phyloP scores from a whole-genome alignment of 2,329 filamentous ascomycete species.

The Xylaria digitata region DNA sequence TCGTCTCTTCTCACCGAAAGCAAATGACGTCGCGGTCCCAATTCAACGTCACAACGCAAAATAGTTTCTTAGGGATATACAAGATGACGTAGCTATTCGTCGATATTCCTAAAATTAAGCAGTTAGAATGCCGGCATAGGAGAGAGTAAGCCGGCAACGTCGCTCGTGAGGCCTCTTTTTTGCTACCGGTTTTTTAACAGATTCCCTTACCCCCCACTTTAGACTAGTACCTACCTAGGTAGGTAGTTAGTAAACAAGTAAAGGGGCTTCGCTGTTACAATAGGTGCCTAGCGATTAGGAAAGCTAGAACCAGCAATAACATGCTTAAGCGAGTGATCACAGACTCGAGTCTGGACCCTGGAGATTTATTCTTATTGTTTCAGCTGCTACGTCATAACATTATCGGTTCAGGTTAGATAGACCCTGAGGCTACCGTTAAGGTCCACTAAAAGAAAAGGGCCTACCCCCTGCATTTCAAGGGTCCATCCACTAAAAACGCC shows the following conservation, averaged over 20 bases:
- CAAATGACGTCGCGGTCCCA: constrained; percentile 22
- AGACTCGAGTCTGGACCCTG: constrained; percentile 16
- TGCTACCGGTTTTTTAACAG: not conserved
- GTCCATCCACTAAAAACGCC: no score
- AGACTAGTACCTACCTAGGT: not conserved
- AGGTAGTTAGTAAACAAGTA: not conserved
- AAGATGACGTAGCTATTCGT: constrained; percentile 24
- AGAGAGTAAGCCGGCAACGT: constrained; percentile 12
- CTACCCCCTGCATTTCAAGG: no score
- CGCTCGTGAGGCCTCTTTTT: constrained; percentile 8
- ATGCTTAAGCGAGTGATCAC: constrained; percentile 22
- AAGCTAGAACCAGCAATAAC: not conserved
- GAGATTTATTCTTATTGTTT: not conserved
- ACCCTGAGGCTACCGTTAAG: constrained; percentile 28
- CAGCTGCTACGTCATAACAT: constrained; percentile 24
- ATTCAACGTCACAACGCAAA: constrained; percentile 33
- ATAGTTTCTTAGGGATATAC: not conserved
- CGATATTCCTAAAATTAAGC: constrained; percentile 9
- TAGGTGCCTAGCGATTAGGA: not conserved
- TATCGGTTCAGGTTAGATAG: constrained; percentile 24
- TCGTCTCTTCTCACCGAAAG: constrained; percentile 34
- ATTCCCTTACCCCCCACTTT: not conserved
- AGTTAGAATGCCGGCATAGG: constrained; percentile 14
- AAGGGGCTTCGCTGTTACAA: not conserved
- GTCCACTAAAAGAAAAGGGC: constrained; percentile 11